Conservation (phyloP, 306 rosid genomes). For the Fragaria vesca region DNA sequence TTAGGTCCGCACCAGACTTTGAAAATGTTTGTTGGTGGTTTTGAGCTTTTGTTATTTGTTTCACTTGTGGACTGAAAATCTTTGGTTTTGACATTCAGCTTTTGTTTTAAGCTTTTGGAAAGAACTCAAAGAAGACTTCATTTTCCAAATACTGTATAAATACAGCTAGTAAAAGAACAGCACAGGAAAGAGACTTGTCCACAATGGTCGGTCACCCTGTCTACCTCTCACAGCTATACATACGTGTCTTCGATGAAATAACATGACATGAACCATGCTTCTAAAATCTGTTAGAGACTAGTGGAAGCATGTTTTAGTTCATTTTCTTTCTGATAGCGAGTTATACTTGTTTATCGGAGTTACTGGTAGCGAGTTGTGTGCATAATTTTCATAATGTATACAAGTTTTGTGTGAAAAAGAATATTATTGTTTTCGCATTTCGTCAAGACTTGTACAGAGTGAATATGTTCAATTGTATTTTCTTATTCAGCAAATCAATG, state of each 20-base stretch:
- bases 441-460: neutral
- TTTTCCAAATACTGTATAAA: neutral
- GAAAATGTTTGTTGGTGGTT: neutral
- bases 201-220: neutral
- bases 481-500: neutral
- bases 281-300: neutral
- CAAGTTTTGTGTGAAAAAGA: neutral
- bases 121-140: neutral
- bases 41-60: neutral
- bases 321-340: neutral
- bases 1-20: neutral
- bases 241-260: neutral
- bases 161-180: neutral
- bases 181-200: slow-evolving; percentile 1
- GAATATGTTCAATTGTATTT: neutral
- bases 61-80: neutral
- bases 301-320: neutral
- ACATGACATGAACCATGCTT: neutral
- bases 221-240: neutral
- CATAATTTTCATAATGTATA: neutral
- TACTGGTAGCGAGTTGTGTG: too few relatives aligned
- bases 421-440: neutral
- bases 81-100: neutral
- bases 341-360: neutral
- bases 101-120: neutral